Conservation (phyloP, 305 asterid genomes). For the Fraxinus dipetala region DNA sequence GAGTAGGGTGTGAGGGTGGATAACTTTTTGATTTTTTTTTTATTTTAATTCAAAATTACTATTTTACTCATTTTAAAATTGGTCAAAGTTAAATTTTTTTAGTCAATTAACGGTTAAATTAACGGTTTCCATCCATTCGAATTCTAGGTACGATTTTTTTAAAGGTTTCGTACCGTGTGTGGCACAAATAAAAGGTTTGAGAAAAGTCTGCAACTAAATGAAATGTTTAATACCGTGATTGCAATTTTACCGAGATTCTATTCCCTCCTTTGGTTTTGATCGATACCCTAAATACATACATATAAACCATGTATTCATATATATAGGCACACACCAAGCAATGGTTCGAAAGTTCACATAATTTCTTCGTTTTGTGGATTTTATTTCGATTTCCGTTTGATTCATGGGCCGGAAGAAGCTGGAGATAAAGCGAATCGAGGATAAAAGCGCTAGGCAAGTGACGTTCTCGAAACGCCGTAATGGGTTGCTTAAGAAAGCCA, state of each 20-base stretch:
- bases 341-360: background rate
- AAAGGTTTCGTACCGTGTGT: too few species aligned
- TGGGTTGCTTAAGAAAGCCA: background rate
- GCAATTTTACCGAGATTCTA: background rate
- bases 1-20: too few species aligned
- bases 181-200: too few species aligned
- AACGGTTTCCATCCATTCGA: too few species aligned
- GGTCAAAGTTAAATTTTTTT: too few species aligned
- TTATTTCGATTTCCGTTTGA: background rate
- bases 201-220: too few species aligned
- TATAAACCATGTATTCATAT: background rate
- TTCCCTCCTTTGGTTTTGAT: background rate
- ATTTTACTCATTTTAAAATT: too few species aligned
- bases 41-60: too few species aligned
- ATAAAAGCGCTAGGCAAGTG: slow-evolving; percentile 2
- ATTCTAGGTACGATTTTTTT: too few species aligned
- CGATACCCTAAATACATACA: background rate
- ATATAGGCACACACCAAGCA: background rate
- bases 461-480: slow-evolving; percentile 1
- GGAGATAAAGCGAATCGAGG: background rate
- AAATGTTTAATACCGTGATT: too few species aligned
- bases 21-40: too few species aligned
- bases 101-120: too few species aligned
- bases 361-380: background rate
- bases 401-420: background rate